Evolutionary conservation across 805 yeast species (phyloP).

Genomic region (Tetrapisispora namnaoensis): DNA sequence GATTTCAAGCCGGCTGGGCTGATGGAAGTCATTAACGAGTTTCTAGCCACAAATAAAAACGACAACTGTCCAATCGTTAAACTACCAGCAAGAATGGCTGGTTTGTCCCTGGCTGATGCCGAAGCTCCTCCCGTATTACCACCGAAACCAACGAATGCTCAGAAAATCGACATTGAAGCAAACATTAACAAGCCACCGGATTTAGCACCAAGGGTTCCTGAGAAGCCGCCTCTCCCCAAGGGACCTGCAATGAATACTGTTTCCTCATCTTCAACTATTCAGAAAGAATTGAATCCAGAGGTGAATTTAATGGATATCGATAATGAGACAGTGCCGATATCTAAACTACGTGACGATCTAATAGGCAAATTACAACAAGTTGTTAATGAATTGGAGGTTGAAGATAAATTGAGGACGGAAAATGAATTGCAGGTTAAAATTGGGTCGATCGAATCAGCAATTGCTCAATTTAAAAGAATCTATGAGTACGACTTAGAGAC

Average conservation of each 20-base stretch:
- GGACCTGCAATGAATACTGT: not conserved
- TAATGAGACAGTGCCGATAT: not conserved
- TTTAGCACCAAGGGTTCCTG: not conserved
- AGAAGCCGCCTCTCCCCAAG: not conserved
- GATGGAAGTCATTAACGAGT: conserved; percentile 9
- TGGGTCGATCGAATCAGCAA: conserved; percentile 24
- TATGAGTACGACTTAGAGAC: conserved; percentile 28
- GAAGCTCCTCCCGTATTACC: not conserved
- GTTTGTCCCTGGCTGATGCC: not conserved
- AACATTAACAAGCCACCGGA: not conserved
- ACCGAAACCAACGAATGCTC: not conserved
- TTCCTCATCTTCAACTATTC: conserved; percentile 6
- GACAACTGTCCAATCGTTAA: not conserved
- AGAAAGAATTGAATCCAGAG: conserved; percentile 4
- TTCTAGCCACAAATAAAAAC: not conserved
- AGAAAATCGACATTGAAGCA: not conserved
- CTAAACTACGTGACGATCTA: conserved; percentile 11
- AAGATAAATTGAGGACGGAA: conserved; percentile 4
- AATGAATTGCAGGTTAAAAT: not conserved
- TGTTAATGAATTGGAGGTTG: conserved; percentile 7
- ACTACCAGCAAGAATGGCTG: not conserved
- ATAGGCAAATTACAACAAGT: conserved; percentile 7
- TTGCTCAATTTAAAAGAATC: conserved; percentile 31
- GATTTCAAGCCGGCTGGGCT: conserved; percentile 7
- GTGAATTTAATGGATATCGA: conserved; percentile 9